These are phyloP conservation scores for Entophlyctis helioformis DNA, from an alignment of 192 early-diverging fungal genomes.

Conservation along the genomic window DNA sequence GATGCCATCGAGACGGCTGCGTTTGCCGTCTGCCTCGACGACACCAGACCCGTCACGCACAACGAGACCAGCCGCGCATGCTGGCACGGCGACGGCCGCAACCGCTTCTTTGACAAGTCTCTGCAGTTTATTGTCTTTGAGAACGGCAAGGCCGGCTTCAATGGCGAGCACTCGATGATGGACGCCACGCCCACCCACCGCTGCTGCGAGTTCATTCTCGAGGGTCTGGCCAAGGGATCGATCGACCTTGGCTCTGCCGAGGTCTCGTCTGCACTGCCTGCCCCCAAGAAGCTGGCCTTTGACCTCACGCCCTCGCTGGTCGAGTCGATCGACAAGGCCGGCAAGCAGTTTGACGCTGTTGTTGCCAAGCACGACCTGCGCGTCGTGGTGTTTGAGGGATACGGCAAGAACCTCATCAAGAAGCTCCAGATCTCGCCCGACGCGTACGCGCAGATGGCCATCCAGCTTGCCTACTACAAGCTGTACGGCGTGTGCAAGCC, in stretches of 20 bases:
- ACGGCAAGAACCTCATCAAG: constrained; percentile 95
- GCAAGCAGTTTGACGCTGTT: constrained; percentile 65
- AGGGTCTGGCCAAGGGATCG: constrained; percentile 43
- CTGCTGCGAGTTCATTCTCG: constrained; percentile 62
- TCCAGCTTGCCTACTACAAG: constrained; percentile 93
- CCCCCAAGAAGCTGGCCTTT: constrained; percentile 63
- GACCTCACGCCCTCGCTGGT: constrained; percentile 47
- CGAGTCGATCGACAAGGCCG: constrained; percentile 52
- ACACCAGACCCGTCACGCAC: constrained; percentile 71
- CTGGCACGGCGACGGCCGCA: constrained; percentile 94
- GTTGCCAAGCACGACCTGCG: constrained; percentile 69
- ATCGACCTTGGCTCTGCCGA: constrained; percentile 57
- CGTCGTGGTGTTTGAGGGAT: constrained; percentile 73
- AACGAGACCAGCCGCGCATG: constrained; percentile 74
- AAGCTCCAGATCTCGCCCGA: constrained; percentile 39
- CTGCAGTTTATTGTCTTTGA: constrained; percentile 95
- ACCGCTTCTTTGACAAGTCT: constrained; percentile 96
- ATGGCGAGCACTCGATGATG: constrained; percentile 77
- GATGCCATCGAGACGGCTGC: constrained; percentile 75
- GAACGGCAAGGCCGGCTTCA: constrained; percentile 94
- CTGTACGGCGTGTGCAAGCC: constrained; percentile 63
- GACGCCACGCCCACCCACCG: constrained; percentile 87
- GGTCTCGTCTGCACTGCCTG: constrained; percentile 43
- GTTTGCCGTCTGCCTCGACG: constrained; percentile 87
- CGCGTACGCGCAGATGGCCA: constrained; percentile 69